phyloP scores from a whole-genome alignment of 2,329 filamentous ascomycete genomes.

The Aspergillus amoenus region DNA sequence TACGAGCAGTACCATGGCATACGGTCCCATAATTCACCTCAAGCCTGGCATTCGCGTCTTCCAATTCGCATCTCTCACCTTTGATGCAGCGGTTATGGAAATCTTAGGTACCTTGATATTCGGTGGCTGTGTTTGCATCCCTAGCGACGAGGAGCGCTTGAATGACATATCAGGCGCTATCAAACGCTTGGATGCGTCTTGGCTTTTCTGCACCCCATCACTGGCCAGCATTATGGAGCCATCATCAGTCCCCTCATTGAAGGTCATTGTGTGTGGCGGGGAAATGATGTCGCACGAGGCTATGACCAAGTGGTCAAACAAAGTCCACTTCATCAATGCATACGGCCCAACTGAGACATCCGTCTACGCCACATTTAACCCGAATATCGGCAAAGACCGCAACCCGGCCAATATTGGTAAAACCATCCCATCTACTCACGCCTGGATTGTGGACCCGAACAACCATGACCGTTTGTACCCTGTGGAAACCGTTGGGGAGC shows the following conservation, averaged over 20 bases:
- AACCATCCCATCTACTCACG: constrained; percentile 21
- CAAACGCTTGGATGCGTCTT: constrained; percentile 52
- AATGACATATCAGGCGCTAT: constrained; percentile 50
- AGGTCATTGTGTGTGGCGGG: constrained; percentile 46
- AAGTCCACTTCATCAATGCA: constrained; percentile 38
- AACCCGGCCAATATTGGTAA: constrained; percentile 22
- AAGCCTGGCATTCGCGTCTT: constrained; percentile 29
- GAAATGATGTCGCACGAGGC: constrained; percentile 71
- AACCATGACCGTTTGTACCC: constrained; percentile 35
- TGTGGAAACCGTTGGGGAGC: constrained; percentile 34
- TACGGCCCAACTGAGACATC: constrained; percentile 41
- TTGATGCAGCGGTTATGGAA: constrained; percentile 46
- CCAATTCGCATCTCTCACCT: constrained; percentile 49
- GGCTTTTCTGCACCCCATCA: constrained; percentile 47
- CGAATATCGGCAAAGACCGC: constrained; percentile 21
- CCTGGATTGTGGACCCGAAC: constrained; percentile 36
- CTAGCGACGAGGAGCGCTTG: constrained; percentile 46
- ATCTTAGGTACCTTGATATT: constrained; percentile 39
- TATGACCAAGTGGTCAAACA: constrained; percentile 63
- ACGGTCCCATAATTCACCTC: constrained; percentile 27
- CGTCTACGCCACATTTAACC: constrained; percentile 33
- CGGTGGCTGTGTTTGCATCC: constrained; percentile 51
- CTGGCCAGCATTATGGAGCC: constrained; percentile 43
- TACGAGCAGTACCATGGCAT: constrained; percentile 32
- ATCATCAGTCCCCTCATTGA: constrained; percentile 40